These are phyloP conservation scores for Zymoseptoria tritici DNA, from an alignment of 2,329 filamentous ascomycete species.

Conservation along the genomic window DNA sequence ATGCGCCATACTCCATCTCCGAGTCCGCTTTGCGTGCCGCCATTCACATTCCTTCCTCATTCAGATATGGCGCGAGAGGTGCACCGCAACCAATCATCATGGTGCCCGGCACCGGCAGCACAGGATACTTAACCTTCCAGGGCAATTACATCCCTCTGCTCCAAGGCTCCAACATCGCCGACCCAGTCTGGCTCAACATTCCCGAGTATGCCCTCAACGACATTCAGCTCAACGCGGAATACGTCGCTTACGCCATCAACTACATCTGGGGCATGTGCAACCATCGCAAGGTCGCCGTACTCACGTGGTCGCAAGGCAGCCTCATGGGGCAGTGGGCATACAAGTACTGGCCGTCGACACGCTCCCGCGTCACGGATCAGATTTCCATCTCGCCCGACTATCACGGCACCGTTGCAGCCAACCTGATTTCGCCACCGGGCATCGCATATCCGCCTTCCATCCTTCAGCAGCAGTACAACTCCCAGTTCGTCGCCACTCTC, in stretches of 20 bases:
- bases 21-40: conserved; percentile 42
- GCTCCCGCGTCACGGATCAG: conserved; percentile 39
- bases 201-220: conserved; percentile 42
- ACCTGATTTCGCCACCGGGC: conserved; percentile 31
- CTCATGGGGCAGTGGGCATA: conserved; percentile 48
- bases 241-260: conserved; percentile 51
- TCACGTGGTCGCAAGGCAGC: conserved; percentile 50
- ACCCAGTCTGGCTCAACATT: conserved; percentile 50
- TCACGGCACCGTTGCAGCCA: conserved; percentile 38
- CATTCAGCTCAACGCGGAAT: conserved; percentile 46
- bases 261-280: conserved; percentile 41
- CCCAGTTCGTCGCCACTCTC: conserved; percentile 37
- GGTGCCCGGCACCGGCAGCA: conserved; percentile 46
- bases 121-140: conserved; percentile 37
- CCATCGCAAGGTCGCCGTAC: conserved; percentile 34
- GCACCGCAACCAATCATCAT: conserved; percentile 42
- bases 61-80: conserved; percentile 36
- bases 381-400: conserved; percentile 48
- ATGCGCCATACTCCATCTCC: conserved; percentile 43
- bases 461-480: conserved; percentile 41
- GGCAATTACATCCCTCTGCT: conserved; percentile 46
- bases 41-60: conserved; percentile 45
- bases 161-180: conserved; percentile 34
- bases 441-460: conserved; percentile 41
- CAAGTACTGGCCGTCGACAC: conserved; percentile 50